Evolutionary conservation across 805 yeast species (phyloP).

Genomic region (Torulaspora delbrueckii): DNA sequence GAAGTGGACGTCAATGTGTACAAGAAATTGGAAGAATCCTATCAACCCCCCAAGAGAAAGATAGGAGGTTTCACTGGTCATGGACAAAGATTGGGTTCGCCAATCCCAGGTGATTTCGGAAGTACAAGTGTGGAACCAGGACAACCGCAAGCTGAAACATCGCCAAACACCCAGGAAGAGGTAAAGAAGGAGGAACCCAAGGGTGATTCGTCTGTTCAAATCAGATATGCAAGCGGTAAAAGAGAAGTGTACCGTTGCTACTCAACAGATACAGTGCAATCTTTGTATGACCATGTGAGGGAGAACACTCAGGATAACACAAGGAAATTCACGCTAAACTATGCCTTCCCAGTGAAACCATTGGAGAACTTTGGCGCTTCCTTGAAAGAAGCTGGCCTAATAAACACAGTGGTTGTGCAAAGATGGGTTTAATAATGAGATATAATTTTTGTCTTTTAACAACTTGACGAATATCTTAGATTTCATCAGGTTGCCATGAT

Average conservation of each 20-base stretch:
- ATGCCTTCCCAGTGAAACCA: conserved; percentile 77
- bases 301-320: conserved; percentile 38
- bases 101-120: conserved; percentile 66
- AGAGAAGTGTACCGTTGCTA: conserved; percentile 60
- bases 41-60: conserved; percentile 56
- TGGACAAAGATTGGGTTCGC: conserved; percentile 86
- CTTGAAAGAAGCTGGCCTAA: conserved; percentile 69
- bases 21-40: conserved; percentile 77
- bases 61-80: conserved; percentile 68
- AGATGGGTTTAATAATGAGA: conserved; percentile 52
- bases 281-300: conserved; percentile 64
- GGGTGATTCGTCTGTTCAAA: conserved; percentile 75
- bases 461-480: too few relatives aligned
- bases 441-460: too few relatives aligned
- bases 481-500: neutral
- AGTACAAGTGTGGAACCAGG: conserved; percentile 19
- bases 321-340: conserved; percentile 61
- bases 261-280: conserved; percentile 58
- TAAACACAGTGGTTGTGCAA: conserved; percentile 84
- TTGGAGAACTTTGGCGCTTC: conserved; percentile 54
- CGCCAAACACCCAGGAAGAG: conserved; percentile 25
- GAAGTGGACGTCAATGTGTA: conserved; percentile 89
- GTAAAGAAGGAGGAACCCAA: conserved; percentile 25
- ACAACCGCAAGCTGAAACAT: conserved; percentile 13
- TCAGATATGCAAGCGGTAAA: conserved; percentile 78